phyloP scores from a whole-genome alignment of 2,329 filamentous ascomycete species.

The Periconia macrospinosa region DNA sequence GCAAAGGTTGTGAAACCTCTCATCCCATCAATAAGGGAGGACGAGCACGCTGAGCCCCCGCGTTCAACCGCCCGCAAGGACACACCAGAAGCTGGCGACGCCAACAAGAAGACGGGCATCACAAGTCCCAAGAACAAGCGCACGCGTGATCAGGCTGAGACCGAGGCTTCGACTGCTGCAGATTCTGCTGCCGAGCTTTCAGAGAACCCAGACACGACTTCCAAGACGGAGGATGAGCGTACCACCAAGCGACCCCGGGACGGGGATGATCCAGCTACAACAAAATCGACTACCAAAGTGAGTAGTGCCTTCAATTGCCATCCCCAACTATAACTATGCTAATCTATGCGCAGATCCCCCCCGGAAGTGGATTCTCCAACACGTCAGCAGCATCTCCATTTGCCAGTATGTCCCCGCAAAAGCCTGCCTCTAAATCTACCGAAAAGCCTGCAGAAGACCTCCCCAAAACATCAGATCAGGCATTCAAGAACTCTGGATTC shows the following conservation, averaged over 20 bases:
- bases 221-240: constrained; percentile 31
- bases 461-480: constrained; percentile 46
- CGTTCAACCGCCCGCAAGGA: constrained; percentile 3
- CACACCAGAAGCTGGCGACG: constrained; percentile 13
- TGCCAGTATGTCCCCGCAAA: constrained; percentile 45
- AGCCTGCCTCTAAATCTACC: constrained; percentile 26
- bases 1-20: constrained; percentile 36
- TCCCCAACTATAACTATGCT: not conserved
- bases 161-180: constrained; percentile 7
- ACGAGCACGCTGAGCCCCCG: constrained; percentile 34
- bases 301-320: not conserved
- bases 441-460: constrained; percentile 19
- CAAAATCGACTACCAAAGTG: constrained; percentile 27
- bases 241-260: constrained; percentile 41
- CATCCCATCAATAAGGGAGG: constrained; percentile 32
- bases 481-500: constrained; percentile 57
- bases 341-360: constrained; percentile 28
- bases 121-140: constrained; percentile 55
- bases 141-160: constrained; percentile 40
- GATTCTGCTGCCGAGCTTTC: constrained; percentile 7
- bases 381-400: constrained; percentile 53
- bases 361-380: constrained; percentile 49
- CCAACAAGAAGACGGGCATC: constrained; percentile 20
- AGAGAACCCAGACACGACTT: constrained; percentile 14
- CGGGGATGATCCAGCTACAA: constrained; percentile 25